These are phyloP conservation scores for Sarocladium kiliense DNA, from an alignment of 2,329 filamentous ascomycete genomes.

Conservation along the genomic window DNA sequence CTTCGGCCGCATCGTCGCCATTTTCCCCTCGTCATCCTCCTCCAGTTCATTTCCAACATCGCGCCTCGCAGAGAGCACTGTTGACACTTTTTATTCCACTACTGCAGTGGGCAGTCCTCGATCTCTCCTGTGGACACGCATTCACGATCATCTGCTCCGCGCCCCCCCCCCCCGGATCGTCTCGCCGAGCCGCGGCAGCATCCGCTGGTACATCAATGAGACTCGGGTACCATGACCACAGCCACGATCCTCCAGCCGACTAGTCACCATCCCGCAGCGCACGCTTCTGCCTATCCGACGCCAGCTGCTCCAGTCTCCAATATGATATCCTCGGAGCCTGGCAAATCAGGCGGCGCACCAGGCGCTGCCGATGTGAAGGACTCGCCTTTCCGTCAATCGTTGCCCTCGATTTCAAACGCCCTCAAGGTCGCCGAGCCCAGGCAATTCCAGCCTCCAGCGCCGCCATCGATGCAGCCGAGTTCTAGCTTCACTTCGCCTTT, in stretches of 20 bases:
- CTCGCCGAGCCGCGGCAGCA: conserved; percentile 18
- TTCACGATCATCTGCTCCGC: neutral
- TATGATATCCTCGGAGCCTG: conserved; percentile 64
- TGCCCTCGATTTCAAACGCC: conserved; percentile 66
- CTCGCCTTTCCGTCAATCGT: conserved; percentile 53
- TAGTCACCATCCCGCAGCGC: conserved; percentile 20
- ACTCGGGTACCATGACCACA: conserved; percentile 26
- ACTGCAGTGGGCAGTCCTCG: neutral
- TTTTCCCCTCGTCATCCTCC: neutral
- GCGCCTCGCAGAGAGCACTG: no score
- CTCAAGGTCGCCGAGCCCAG: conserved; percentile 57
- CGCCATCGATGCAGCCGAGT: conserved; percentile 26
- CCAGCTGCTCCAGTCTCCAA: conserved; percentile 34
- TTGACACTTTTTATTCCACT: neutral
- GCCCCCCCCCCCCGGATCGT: conserved; percentile 16
- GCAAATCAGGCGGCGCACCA: conserved; percentile 37
- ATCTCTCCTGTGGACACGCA: conserved; percentile 8
- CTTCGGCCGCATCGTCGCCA: conserved; percentile 15
- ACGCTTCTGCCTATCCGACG: conserved; percentile 17
- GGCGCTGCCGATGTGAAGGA: conserved; percentile 53
- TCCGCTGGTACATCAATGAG: conserved; percentile 14
- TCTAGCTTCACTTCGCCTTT: conserved; percentile 40
- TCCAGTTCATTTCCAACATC: conserved; percentile 11
- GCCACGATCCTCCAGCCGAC: conserved; percentile 29
- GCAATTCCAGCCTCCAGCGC: conserved; percentile 37